These are phyloP conservation scores for Cystobasidiaceae sp. DNA, from an alignment of 1,284 basidiomycete species.

Conservation along the genomic window DNA sequence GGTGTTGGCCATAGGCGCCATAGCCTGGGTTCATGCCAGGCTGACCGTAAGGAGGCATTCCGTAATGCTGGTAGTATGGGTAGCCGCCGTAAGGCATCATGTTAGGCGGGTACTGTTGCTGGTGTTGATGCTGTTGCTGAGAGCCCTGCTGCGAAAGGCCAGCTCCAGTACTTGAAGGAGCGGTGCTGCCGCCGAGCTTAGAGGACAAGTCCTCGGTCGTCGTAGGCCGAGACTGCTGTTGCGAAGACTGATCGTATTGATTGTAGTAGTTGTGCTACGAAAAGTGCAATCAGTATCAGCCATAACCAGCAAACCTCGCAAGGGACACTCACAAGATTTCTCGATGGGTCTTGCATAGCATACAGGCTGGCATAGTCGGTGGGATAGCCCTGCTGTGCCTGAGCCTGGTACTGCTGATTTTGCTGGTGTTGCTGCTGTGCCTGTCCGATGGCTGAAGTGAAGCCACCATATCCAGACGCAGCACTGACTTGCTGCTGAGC, in stretches of 20 bases:
- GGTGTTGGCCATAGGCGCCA: constrained; percentile 6
- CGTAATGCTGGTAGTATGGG: constrained; percentile 24
- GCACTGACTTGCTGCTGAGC: not conserved
- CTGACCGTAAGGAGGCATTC: constrained; percentile 12
- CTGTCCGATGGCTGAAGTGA: constrained; percentile 23
- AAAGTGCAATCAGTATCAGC: not conserved
- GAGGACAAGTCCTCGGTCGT: constrained; percentile 18
- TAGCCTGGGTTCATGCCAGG: not conserved
- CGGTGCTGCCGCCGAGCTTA: constrained; percentile 23
- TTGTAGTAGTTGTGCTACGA: constrained; percentile 17
- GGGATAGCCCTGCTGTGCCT: constrained; percentile 14
- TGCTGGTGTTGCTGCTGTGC: constrained; percentile 16
- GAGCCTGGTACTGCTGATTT: constrained; percentile 7
- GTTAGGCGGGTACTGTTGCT: constrained; percentile 26
- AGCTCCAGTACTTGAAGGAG: not conserved
- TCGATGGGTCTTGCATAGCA: constrained; percentile 12
- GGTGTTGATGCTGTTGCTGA: constrained; percentile 30
- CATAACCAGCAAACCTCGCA: not conserved
- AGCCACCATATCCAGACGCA: constrained; percentile 16
- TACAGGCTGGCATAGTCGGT: constrained; percentile 18
- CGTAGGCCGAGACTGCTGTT: not conserved
- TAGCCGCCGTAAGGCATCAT: constrained; percentile 14
- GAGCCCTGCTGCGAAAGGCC: not conserved
- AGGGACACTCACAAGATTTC: constrained; percentile 3
- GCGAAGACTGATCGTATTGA: constrained; percentile 11